A percentile compares a stretch with the other conserved stretches of the same genome.
Conservation (phyloP, 225 moss, liverwort and hornwort genomes). For the Neckera pumila region DNA sequence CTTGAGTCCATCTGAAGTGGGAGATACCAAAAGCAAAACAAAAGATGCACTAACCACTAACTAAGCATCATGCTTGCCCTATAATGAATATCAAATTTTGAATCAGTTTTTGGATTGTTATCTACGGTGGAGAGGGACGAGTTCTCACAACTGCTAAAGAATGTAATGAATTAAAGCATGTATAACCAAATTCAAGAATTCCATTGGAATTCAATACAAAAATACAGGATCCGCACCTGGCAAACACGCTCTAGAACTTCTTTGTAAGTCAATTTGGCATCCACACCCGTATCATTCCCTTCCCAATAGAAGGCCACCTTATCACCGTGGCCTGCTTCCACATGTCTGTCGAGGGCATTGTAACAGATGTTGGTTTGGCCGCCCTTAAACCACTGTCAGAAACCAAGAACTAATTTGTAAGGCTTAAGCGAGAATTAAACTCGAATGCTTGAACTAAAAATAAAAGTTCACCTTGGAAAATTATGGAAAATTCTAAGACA, state of each 20-base stretch:
- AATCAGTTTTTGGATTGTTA: neutral
- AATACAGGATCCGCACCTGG: conserved; percentile 33
- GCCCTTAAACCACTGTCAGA: conserved; percentile 87
- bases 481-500: neutral
- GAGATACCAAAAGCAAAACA: neutral
- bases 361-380: conserved; percentile 91
- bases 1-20: neutral
- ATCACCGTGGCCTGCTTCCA: conserved; percentile 69
- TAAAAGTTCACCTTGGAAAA: neutral
- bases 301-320: conserved; percentile 91
- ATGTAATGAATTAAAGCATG: neutral
- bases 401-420: neutral
- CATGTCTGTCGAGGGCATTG: conserved; percentile 95
- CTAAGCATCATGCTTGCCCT: neutral
- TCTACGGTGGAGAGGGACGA: neutral
- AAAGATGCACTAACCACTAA: too few species aligned
- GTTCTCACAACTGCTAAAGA: neutral
- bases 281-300: conserved; percentile 85
- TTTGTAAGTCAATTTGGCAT: conserved; percentile 59
- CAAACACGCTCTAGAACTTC: conserved; percentile 72
- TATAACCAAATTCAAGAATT: neutral
- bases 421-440: neutral
- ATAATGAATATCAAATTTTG: neutral
- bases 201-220: neutral
- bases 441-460: neutral